Evolutionary conservation across 2,329 filamentous ascomycete genomes (phyloP).

Genomic region (Cryoendolithus antarcticus): DNA sequence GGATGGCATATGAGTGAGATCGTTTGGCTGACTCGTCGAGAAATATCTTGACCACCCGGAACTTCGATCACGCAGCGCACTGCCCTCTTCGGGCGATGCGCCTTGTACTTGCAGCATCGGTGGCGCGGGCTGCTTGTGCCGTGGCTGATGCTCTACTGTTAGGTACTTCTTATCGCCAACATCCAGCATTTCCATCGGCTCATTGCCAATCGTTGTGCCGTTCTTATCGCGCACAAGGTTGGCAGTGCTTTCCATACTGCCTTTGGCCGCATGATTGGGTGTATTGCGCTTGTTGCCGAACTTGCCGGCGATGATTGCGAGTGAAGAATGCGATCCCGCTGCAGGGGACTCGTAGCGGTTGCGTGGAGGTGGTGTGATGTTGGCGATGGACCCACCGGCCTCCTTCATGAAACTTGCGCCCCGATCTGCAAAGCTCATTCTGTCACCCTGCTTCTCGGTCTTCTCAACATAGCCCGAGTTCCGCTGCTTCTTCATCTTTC

Average conservation of each 20-base stretch:
- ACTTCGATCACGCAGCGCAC: constrained; percentile 11
- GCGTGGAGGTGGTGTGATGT: constrained; percentile 12
- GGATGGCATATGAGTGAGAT: constrained; percentile 20
- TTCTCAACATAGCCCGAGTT: constrained; percentile 22
- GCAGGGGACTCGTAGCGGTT: constrained; percentile 5
- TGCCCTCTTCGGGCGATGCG: constrained; percentile 18
- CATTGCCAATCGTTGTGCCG: constrained; percentile 11
- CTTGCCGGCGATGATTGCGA: constrained; percentile 44
- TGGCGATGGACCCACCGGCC: constrained; percentile 30
- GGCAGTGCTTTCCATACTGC: constrained; percentile 48
- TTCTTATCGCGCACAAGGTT: constrained; percentile 47
- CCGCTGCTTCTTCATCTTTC: constrained; percentile 45
- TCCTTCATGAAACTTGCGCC: constrained; percentile 42
- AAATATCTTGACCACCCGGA: constrained; percentile 42
- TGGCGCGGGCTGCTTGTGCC: constrained; percentile 9
- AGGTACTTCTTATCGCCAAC: constrained; percentile 24
- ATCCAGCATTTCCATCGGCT: constrained; percentile 33
- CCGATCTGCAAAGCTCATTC: constrained; percentile 39
- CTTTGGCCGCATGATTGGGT: constrained; percentile 31
- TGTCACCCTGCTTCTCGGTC: constrained; percentile 22
- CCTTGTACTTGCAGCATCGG: constrained; percentile 24
- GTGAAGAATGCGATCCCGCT: constrained; percentile 24
- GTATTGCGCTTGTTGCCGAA: constrained; percentile 39
- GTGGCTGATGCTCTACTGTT: background rate
- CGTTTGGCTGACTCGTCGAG: constrained; percentile 23